A percentile compares a stretch with the other conserved stretches of the same genome.
These are phyloP conservation scores for Coemansia umbellata DNA, from an alignment of 192 early-diverging fungal genomes.

Conservation along the genomic window DNA sequence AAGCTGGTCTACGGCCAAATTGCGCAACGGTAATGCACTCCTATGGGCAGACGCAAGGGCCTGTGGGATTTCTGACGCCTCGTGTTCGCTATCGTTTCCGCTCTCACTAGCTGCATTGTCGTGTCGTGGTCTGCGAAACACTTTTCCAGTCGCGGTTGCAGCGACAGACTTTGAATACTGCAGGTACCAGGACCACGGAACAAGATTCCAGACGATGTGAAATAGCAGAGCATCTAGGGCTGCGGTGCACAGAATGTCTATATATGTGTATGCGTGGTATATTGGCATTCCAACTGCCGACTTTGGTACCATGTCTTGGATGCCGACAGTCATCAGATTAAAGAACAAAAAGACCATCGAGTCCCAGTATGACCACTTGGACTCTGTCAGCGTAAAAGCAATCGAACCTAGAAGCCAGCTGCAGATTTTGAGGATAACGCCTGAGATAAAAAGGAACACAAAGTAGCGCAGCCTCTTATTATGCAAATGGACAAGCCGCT, in stretches of 20 bases:
- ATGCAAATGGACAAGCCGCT: constrained; percentile 12
- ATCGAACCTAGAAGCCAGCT: constrained; percentile 39
- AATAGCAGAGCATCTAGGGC: constrained; percentile 35
- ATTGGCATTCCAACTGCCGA: constrained; percentile 38
- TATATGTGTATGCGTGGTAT: constrained; percentile 37
- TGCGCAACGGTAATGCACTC: neutral
- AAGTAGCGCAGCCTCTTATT: constrained; percentile 36
- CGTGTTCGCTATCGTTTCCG: constrained; percentile 1
- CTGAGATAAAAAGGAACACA: constrained; percentile 21
- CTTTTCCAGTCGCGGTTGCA: constrained; percentile 10
- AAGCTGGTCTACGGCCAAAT: constrained; percentile 18
- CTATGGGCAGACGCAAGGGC: neutral
- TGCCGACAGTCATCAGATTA: constrained; percentile 43
- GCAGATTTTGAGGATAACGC: constrained; percentile 39
- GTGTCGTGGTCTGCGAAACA: constrained; percentile 1
- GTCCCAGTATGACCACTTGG: constrained; percentile 50
- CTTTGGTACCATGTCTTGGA: constrained; percentile 36
- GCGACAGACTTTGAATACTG: constrained; percentile 10
- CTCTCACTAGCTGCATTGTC: neutral
- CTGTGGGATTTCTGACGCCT: neutral
- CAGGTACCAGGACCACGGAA: constrained; percentile 34
- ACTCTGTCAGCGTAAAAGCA: constrained; percentile 39
- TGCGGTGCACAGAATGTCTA: constrained; percentile 44
- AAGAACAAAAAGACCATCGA: constrained; percentile 47
- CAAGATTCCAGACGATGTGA: constrained; percentile 43